Conservation (phyloP, 345 rosid genomes). For the Heritiera littoralis region DNA sequence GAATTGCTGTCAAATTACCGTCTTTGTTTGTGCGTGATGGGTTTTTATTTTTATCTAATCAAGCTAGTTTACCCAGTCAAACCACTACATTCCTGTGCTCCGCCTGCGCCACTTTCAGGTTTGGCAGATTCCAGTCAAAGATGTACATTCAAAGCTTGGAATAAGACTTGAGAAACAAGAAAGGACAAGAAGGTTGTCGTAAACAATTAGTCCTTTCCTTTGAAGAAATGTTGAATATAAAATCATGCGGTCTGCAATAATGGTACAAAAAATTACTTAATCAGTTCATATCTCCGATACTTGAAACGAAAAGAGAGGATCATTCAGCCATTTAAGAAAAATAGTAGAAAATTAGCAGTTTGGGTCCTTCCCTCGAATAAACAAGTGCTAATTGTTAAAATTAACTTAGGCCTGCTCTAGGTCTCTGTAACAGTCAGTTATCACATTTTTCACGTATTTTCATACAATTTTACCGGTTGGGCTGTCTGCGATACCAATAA, state of each 20-base stretch:
- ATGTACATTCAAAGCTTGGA: neutral
- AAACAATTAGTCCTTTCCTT: neutral
- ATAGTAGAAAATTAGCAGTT: no score
- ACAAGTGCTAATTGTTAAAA: no score
- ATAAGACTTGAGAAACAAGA: neutral
- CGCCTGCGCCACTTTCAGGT: no score
- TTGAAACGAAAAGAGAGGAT: neutral
- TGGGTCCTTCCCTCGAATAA: no score
- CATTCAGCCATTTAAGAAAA: no score
- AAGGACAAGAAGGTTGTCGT: neutral
- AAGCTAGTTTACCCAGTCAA: neutral
- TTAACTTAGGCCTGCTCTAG: no score
- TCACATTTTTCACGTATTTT: no score
- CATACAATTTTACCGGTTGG: no score
- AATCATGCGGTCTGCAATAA: neutral
- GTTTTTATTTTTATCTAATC: neutral
- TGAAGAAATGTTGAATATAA: neutral
- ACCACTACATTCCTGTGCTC: neutral
- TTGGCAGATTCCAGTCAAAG: neutral
- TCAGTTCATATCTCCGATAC: neutral
- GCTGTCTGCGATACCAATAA: no score
- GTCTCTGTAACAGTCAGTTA: no score
- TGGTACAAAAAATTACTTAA: neutral
- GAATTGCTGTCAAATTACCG: neutral
- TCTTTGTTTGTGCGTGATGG: neutral